Evolutionary conservation across 441 rosid species (phyloP).

Genomic region (Adansonia madagascariensis): DNA sequence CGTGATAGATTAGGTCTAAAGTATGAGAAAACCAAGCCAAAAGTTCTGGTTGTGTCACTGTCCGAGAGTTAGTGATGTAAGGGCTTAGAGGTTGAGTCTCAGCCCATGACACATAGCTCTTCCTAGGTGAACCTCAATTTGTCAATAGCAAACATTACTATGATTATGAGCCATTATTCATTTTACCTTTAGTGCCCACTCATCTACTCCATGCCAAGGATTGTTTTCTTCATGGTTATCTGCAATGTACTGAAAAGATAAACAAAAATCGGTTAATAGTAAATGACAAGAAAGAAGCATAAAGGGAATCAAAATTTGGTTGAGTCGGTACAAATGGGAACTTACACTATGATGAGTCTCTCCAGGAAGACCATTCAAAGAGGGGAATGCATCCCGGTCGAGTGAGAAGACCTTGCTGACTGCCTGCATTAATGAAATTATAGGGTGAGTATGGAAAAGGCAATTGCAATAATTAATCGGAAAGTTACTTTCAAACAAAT

Average conservation of each 20-base stretch:
- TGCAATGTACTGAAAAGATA: slow-evolving; percentile 68
- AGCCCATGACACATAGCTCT: too few relatives aligned
- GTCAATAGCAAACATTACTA: background rate
- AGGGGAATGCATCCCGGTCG: slow-evolving; percentile 87
- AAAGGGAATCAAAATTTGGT: background rate
- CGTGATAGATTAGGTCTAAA: background rate
- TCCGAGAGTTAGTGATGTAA: too few relatives aligned
- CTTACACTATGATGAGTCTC: slow-evolving; percentile 89
- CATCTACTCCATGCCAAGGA: slow-evolving; percentile 87
- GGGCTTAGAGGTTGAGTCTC: too few relatives aligned
- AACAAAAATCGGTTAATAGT: slow-evolving; percentile 30
- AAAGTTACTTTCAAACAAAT: slow-evolving; percentile 13
- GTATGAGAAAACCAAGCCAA: background rate
- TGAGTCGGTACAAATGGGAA: slow-evolving; percentile 26
- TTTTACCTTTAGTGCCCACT: slow-evolving; percentile 78
- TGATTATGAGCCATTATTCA: slow-evolving; percentile 9
- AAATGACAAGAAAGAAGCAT: slow-evolving; percentile 9
- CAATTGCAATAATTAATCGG: background rate
- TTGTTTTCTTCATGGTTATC: slow-evolving; percentile 72
- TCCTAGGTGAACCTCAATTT: background rate
- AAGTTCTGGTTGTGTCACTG: background rate
- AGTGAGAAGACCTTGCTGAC: slow-evolving; percentile 78
- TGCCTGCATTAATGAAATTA: slow-evolving; percentile 50
- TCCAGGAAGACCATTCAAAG: slow-evolving; percentile 85
- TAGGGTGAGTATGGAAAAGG: slow-evolving; percentile 25